Evolutionary conservation across 495 filamentous ascomycete genomes (phyloP), one percentile per base, ranked within the genome.

Genomic region (Neurospora terricola): DNA sequence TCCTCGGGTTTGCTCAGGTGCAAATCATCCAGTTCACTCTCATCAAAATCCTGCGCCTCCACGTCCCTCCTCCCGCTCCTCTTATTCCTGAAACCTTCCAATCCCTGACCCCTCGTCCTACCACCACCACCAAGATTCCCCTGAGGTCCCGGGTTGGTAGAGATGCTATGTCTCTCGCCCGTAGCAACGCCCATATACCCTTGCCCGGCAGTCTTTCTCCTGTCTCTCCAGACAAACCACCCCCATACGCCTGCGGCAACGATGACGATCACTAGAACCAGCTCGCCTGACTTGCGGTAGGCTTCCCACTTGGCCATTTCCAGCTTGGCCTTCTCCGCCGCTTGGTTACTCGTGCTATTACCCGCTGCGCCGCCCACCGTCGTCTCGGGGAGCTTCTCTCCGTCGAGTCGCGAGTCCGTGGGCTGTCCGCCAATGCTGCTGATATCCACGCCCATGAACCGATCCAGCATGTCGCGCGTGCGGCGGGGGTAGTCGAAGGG

Each of bases 371-470:
- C 93, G 48, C 96, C 94, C 27, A 98, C 95, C 16, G 91, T 92
- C 2, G 93, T 95, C 76, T 94, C 89, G 37, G 89, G 88, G 5
- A 91, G 91, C 76, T 97, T 96, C 80, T 97, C 93, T 21, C 96
- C 96, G 77, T 97, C 95, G 73, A 99, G 93, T 66, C 90, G 87
- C 16, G 90, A 93, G 80, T 98, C 93, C 0, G 93, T 87, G 0
- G 96, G 96, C 48, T 81, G 80, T 45, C 95, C 95, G 72, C 96
- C 96, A 72, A 98, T 97, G 79, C 88, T 91, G 75, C 88, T 91
- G 74, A 98, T 97, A 79, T 99, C 93, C 30, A 99, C 94, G 39
- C 89, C 89, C 86, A 97, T 93, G 81, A 98, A 98, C 21, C 96
- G 91, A 80, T 98, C 96, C 11, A 98, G 89, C 96, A 99, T 99